A percentile compares a stretch with the other conserved stretches of the same genome.
These are phyloP conservation scores for Aspergillus affinis DNA, from an alignment of 495 filamentous ascomycete species.

Conservation along the genomic window DNA sequence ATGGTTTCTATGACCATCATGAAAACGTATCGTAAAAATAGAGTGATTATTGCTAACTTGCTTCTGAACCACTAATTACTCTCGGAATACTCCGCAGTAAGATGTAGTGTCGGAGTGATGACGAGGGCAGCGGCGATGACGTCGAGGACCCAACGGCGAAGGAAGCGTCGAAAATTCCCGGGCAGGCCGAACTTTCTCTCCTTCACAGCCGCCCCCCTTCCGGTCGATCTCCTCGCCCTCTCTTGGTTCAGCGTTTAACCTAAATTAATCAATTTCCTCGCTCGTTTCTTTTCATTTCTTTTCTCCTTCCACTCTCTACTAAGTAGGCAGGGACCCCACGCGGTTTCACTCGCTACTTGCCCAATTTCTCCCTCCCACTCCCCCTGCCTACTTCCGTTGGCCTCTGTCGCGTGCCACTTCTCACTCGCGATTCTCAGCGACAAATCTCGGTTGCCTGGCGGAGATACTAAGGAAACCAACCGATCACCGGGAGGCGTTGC, in stretches of 20 bases:
- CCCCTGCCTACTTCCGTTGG: neutral
- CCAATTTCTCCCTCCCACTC: neutral
- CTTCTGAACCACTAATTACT: too few relatives aligned
- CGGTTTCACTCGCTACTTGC: neutral
- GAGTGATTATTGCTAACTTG: too few relatives aligned
- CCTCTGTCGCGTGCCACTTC: neutral
- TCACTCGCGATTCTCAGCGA: neutral
- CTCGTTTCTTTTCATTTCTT: constrained; percentile 9
- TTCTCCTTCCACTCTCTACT: constrained; percentile 9
- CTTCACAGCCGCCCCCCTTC: neutral
- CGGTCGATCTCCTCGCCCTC: neutral
- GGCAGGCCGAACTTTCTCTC: neutral
- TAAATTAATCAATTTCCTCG: neutral
- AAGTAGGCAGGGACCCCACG: neutral
- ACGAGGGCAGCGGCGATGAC: neutral
- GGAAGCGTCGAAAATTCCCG: neutral
- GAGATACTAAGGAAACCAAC: neutral
- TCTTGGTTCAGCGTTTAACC: neutral
- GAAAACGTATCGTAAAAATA: too few relatives aligned
- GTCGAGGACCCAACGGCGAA: neutral
- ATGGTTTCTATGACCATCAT: too few relatives aligned
- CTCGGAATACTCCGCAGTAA: too few relatives aligned
- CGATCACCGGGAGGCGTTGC: neutral
- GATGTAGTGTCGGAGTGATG: too few relatives aligned
- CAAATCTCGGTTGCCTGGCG: neutral